These are phyloP conservation scores for Telopea speciosissima DNA, from an alignment of 177 flowering plant genomes.

Conservation along the genomic window DNA sequence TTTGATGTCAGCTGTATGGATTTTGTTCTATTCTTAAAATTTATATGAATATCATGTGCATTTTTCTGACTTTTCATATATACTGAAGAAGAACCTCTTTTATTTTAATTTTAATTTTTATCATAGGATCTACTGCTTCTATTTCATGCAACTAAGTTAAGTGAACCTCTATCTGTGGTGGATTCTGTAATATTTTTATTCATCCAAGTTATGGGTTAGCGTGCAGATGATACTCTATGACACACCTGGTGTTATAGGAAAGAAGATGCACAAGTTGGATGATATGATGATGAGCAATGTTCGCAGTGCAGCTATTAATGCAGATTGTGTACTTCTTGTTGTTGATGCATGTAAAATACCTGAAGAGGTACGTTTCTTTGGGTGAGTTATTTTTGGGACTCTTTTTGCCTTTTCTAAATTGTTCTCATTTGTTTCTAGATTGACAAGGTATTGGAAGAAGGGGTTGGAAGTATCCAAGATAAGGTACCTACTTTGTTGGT, in stretches of 20 bases:
- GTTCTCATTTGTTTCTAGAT: conserved; percentile 40
- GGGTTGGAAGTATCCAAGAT: conserved; percentile 45
- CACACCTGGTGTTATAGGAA: conserved; percentile 96
- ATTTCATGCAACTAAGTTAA: too few relatives aligned
- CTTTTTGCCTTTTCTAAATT: conserved; percentile 7
- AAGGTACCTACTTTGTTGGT: conserved; percentile 73
- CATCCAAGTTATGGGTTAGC: conserved; percentile 19
- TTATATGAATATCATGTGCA: too few relatives aligned
- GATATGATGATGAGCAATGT: conserved; percentile 99
- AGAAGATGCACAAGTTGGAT: conserved; percentile 92
- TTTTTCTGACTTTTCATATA: too few relatives aligned
- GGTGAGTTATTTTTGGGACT: background rate
- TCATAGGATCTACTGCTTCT: too few relatives aligned
- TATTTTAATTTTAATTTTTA: too few relatives aligned
- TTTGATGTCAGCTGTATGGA: too few relatives aligned
- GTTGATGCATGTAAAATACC: conserved; percentile 92
- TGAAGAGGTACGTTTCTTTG: conserved; percentile 50
- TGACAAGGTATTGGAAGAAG: conserved; percentile 83
- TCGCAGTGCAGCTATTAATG: conserved; percentile 74
- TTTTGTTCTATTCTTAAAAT: too few relatives aligned
- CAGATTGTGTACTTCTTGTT: conserved; percentile 84
- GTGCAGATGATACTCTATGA: conserved; percentile 94
- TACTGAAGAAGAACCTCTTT: too few relatives aligned
- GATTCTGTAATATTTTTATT: conserved; percentile 3
- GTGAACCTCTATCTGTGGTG: too few relatives aligned